Percentiles rank a stretch among this genome's conserved stretches.
Evolutionary conservation across 495 filamentous ascomycete species (phyloP).

Genomic region (Coniosporium apollinis): DNA sequence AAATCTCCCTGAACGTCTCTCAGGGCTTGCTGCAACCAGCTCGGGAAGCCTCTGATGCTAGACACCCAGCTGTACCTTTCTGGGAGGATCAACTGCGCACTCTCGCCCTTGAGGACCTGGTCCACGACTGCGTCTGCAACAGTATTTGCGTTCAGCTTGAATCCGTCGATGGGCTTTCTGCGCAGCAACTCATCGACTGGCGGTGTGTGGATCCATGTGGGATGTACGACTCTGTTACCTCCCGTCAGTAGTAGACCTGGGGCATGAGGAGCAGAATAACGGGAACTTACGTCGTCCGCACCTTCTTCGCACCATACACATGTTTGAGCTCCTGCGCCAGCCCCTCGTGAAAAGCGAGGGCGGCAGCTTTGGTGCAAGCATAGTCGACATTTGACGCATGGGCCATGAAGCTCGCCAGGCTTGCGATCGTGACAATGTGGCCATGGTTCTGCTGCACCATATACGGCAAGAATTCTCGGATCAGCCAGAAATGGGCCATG

Average conservation of each 20-base stretch:
- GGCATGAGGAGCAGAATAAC: background rate
- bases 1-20: background rate
- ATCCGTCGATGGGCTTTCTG: background rate
- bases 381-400: slow-evolving; percentile 55
- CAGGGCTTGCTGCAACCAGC: background rate
- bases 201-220: background rate
- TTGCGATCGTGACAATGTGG: slow-evolving; percentile 59
- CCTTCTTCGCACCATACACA: background rate
- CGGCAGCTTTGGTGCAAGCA: slow-evolving; percentile 48
- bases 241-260: background rate
- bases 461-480: slow-evolving; percentile 47
- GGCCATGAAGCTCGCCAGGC: slow-evolving; percentile 38
- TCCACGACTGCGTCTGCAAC: background rate
- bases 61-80: background rate
- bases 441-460: slow-evolving; percentile 52
- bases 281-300: background rate
- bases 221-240: background rate
- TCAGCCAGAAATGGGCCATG: slow-evolving; percentile 47
- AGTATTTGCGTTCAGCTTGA: background rate
- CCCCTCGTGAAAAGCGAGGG: slow-evolving; percentile 53
- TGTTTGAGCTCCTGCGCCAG: background rate
- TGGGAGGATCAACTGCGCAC: background rate
- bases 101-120: background rate
- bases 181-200: background rate
- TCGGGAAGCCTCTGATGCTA: background rate